Evolutionary conservation across 2,329 filamentous ascomycete genomes (phyloP).

Genomic region (Dactylellina haptotyla): DNA sequence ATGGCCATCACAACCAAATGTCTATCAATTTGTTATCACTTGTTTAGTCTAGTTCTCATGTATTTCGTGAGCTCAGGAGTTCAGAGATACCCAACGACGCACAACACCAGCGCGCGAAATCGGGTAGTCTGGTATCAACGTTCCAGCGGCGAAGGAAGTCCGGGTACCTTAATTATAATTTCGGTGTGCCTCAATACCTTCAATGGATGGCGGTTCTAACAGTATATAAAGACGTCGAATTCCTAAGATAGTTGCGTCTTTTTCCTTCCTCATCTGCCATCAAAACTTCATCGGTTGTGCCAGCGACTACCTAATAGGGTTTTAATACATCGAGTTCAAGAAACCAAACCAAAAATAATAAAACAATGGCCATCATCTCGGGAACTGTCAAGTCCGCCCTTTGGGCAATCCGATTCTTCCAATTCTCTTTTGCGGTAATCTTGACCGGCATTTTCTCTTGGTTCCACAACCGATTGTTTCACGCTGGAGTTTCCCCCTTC

Average conservation of each 20-base stretch:
- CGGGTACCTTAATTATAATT: too few species aligned
- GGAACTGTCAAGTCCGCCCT: slow-evolving; percentile 15
- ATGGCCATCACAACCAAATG: not conserved
- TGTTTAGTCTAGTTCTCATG: not conserved
- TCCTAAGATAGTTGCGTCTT: not conserved
- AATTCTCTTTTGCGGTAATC: slow-evolving; percentile 55
- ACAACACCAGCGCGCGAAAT: not conserved
- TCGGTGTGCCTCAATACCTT: too few species aligned
- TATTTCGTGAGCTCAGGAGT: not conserved
- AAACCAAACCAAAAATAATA: not conserved
- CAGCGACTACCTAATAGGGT: not conserved
- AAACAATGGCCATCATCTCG: not conserved
- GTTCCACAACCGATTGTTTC: slow-evolving; percentile 53
- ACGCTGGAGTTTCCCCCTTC: slow-evolving; percentile 18
- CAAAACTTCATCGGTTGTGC: not conserved
- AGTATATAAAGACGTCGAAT: not conserved
- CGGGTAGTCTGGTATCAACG: not conserved
- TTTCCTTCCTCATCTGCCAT: not conserved
- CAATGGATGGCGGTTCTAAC: too few species aligned
- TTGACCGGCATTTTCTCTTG: slow-evolving; percentile 55
- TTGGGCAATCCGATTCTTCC: slow-evolving; percentile 54
- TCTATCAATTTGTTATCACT: not conserved
- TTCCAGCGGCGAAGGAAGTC: not conserved
- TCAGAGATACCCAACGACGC: not conserved
- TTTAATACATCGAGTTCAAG: not conserved